Evolutionary conservation across 768 basidiomycete genomes (phyloP), one percentile per base, ranked within the genome.

Genomic region (Pulveroboletus ravenelii): DNA sequence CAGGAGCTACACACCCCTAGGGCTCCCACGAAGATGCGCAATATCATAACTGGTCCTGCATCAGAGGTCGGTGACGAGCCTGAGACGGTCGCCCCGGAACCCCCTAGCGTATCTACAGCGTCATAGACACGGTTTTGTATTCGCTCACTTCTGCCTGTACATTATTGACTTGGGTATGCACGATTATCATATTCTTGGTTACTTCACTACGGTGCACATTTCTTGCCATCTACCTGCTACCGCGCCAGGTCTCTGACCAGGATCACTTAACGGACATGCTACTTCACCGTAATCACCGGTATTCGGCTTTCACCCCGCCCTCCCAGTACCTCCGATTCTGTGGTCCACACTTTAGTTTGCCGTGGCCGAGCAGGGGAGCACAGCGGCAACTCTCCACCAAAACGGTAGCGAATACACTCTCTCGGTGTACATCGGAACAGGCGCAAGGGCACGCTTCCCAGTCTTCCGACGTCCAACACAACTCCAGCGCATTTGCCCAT

Each of bases 21-120:
- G 40, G 76, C 78, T 15, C 81, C 80, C 29, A 80, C 84, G 25
- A 85, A 84, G 64, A 83, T 85, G 83, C 74, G 84, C 51, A 82
- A 78, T 51, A 77, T 78, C n/a, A 71, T 81, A 41, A 62, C 73
- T 39, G 75, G 74, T 10, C 77, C 79, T 12, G 69, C 73, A 15
- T 76, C 77, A 15, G 81, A 82, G 52, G 77, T 66, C 38, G 75
- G 74, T 13, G 64, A 68, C 20, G 80, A 81, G 54, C 73, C 74
- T 25, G 81, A 80, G 51, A 64, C 65, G 12, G 53, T 39, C 31
- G 45, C 34, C 20, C 56, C 57, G 29, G 67, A 67, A 40, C 51
- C 56, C 23, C 52, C 44, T 36, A 43, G 41, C 15, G 30, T 54
- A 47, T 55, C 63, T 50, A 52, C 48, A 35, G 52, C 41, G 18